Percentiles rank a stretch among this genome's conserved stretches.
phyloP scores from a whole-genome alignment of 495 filamentous ascomycete species.

The Hypoxylon lienhwacheense region DNA sequence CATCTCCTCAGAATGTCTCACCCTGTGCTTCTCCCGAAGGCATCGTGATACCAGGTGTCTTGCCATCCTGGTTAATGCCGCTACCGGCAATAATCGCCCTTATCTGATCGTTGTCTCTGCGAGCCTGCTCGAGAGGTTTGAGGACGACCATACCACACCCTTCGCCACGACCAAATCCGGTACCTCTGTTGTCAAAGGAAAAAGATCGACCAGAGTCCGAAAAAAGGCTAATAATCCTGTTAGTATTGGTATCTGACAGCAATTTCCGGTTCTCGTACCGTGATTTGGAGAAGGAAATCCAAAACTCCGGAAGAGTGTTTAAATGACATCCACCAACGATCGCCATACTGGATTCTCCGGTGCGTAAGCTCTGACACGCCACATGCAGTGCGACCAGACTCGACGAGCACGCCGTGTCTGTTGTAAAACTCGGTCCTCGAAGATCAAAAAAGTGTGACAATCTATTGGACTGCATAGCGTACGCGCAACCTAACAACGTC shows the following conservation, averaged over 20 bases:
- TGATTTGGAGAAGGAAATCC: slow-evolving; percentile 53
- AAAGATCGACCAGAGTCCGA: slow-evolving; percentile 64
- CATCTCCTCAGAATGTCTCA: slow-evolving; percentile 2
- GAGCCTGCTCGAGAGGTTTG: slow-evolving; percentile 63
- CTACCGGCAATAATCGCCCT: slow-evolving; percentile 63
- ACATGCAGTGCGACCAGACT: slow-evolving; percentile 66
- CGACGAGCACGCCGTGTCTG: slow-evolving; percentile 88
- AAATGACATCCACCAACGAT: slow-evolving; percentile 62
- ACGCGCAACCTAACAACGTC: slow-evolving; percentile 51
- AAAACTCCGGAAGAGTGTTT: slow-evolving; percentile 59
- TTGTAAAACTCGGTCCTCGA: slow-evolving; percentile 65
- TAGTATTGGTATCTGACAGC: slow-evolving; percentile 40
- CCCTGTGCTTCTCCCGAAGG: slow-evolving; percentile 61
- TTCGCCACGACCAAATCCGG: slow-evolving; percentile 70
- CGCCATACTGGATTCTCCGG: slow-evolving; percentile 52
- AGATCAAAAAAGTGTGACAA: slow-evolving; percentile 62
- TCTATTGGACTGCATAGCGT: slow-evolving; percentile 63
- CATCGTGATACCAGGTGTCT: slow-evolving; percentile 60
- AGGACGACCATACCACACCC: slow-evolving; percentile 60
- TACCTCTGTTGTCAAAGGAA: slow-evolving; percentile 62
- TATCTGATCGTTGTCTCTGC: slow-evolving; percentile 59
- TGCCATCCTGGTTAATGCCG: slow-evolving; percentile 63
- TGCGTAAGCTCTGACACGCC: slow-evolving; percentile 78
- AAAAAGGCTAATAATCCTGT: slow-evolving; percentile 56
- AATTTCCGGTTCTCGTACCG: slow-evolving; percentile 14